Conservation (phyloP, 2,329 filamentous ascomycete species). For the Penicillium sp. region DNA sequence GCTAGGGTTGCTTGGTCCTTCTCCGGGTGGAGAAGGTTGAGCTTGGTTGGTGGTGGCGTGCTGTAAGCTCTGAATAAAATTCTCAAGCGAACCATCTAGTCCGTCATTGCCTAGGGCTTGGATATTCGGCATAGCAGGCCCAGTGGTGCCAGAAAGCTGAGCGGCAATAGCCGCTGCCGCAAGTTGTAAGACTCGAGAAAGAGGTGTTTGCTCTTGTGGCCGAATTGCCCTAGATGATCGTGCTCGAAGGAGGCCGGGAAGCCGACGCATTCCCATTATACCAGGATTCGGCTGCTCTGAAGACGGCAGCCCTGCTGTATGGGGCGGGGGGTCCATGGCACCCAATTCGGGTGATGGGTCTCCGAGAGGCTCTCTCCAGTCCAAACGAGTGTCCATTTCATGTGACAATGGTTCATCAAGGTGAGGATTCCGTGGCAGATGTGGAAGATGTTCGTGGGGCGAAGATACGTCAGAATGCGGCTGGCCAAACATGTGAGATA, state of each 20-base stretch:
- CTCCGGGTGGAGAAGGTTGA: slow-evolving; percentile 41
- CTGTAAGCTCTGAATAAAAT: slow-evolving; percentile 65
- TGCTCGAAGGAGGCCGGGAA: slow-evolving; percentile 53
- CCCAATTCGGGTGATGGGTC: slow-evolving; percentile 47
- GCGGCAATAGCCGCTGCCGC: slow-evolving; percentile 68
- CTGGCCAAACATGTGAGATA: slow-evolving; percentile 50
- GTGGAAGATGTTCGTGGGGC: slow-evolving; percentile 33
- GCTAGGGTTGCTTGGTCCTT: slow-evolving; percentile 37
- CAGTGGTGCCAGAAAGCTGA: slow-evolving; percentile 65
- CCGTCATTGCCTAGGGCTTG: slow-evolving; percentile 59
- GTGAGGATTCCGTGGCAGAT: slow-evolving; percentile 33
- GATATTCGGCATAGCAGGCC: slow-evolving; percentile 59
- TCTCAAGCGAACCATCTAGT: slow-evolving; percentile 66
- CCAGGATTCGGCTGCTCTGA: slow-evolving; percentile 33
- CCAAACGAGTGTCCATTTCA: slow-evolving; percentile 46
- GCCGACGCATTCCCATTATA: slow-evolving; percentile 40
- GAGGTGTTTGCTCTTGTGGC: slow-evolving; percentile 65
- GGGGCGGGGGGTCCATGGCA: slow-evolving; percentile 44
- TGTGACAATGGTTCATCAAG: slow-evolving; percentile 25
- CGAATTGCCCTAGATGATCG: slow-evolving; percentile 58
- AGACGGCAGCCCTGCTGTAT: slow-evolving; percentile 31
- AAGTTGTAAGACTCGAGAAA: slow-evolving; percentile 65
- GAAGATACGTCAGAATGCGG: slow-evolving; percentile 30
- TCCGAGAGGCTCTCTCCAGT: slow-evolving; percentile 33
- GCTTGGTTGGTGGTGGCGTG: slow-evolving; percentile 64